A percentile compares a stretch with the other conserved stretches of the same genome.
Conservation (phyloP, 2,329 filamentous ascomycete species). For the Penicillium freii region DNA sequence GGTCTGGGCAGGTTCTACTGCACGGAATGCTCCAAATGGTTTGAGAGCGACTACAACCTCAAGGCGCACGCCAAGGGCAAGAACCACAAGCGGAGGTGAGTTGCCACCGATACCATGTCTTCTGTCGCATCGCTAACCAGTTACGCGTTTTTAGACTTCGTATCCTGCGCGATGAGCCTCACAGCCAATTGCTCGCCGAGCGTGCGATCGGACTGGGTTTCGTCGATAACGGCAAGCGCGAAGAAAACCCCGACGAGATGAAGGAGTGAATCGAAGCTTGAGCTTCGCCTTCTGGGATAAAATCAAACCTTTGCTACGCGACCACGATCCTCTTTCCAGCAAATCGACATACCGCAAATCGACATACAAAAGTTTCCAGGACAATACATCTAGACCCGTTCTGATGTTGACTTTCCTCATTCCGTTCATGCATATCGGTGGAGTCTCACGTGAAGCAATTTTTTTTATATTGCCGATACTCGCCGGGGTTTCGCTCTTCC, state of each 20-base stretch:
- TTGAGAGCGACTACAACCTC: slow-evolving; percentile 78
- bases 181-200: slow-evolving; percentile 82
- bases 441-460: slow-evolving; percentile 24
- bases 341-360: slow-evolving; percentile 7
- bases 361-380: slow-evolving; percentile 7
- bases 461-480: slow-evolving; percentile 33
- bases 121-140: slow-evolving; percentile 11
- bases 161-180: slow-evolving; percentile 77
- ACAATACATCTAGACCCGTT: slow-evolving; percentile 1
- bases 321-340: slow-evolving; percentile 12
- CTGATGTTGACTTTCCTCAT: slow-evolving; percentile 5
- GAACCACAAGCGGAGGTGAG: slow-evolving; percentile 83
- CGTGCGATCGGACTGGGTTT: slow-evolving; percentile 67
- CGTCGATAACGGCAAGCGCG: slow-evolving; percentile 62
- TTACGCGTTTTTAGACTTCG: slow-evolving; percentile 60
- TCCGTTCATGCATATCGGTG: slow-evolving; percentile 13
- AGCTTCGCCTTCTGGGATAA: background rate
- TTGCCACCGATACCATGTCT: background rate
- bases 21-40: slow-evolving; percentile 92
- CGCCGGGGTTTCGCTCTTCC: slow-evolving; percentile 27
- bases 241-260: slow-evolving; percentile 42
- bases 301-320: slow-evolving; percentile 11
- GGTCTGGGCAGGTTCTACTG: slow-evolving; percentile 85
- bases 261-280: slow-evolving; percentile 32
- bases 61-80: slow-evolving; percentile 78